These are phyloP conservation scores for Blastobotrys robertii DNA, from an alignment of 805 yeast genomes.

Conservation along the genomic window DNA sequence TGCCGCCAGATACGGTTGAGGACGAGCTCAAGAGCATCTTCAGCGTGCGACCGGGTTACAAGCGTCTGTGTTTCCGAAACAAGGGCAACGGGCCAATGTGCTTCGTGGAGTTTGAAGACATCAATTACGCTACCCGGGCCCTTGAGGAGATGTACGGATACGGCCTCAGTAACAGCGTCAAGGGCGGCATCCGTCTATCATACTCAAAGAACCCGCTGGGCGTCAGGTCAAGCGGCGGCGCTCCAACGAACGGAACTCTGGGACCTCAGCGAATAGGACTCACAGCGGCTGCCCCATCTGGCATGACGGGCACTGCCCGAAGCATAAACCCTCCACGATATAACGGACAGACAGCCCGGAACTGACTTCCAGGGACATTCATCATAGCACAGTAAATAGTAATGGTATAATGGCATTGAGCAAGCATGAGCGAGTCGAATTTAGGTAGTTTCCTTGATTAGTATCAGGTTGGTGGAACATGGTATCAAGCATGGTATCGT, in stretches of 20 bases:
- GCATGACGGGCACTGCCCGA: too few relatives aligned
- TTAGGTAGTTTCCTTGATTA: too few relatives aligned
- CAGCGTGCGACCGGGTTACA: constrained; percentile 83
- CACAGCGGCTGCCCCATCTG: too few relatives aligned
- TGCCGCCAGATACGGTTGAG: constrained; percentile 96
- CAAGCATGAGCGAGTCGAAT: too few relatives aligned
- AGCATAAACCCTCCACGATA: too few relatives aligned
- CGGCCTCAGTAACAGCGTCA: constrained; percentile 76
- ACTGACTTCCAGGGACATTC: too few relatives aligned
- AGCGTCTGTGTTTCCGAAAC: constrained; percentile 84
- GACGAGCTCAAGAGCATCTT: constrained; percentile 81
- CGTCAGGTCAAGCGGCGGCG: constrained; percentile 54
- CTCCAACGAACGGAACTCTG: not conserved
- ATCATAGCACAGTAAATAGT: too few relatives aligned
- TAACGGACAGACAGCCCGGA: too few relatives aligned
- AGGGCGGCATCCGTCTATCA: constrained; percentile 91
- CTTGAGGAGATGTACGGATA: constrained; percentile 90
- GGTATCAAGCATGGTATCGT: too few relatives aligned
- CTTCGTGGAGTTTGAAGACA: constrained; percentile 97
- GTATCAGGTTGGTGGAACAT: too few relatives aligned
- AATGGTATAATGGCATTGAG: too few relatives aligned
- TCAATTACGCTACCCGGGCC: constrained; percentile 85
- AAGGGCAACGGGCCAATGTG: constrained; percentile 94
- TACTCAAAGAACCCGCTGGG: constrained; percentile 96
- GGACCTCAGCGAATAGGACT: too few relatives aligned